phyloP scores from a whole-genome alignment of 2,329 filamentous ascomycete genomes.

The Colletotrichum cordylinicola region DNA sequence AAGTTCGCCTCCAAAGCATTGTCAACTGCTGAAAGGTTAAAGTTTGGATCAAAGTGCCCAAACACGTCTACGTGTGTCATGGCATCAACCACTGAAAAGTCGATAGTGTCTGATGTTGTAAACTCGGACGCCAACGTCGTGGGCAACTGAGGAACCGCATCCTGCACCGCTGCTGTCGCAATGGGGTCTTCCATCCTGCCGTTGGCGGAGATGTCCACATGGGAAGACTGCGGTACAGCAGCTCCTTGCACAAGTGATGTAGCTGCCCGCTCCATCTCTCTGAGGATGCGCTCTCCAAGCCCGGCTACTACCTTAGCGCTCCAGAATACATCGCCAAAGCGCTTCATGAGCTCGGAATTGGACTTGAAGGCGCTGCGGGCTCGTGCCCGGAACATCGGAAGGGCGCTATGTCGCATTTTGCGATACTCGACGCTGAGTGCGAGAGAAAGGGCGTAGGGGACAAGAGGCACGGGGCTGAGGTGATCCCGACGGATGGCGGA shows the following conservation, averaged over 20 bases:
- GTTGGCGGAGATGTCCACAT: background rate
- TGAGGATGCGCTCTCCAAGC: conserved; percentile 59
- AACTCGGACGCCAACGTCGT: conserved; percentile 3
- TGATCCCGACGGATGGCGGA: conserved; percentile 58
- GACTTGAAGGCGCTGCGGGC: conserved; percentile 59
- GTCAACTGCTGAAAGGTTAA: conserved; percentile 59
- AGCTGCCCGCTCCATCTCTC: conserved; percentile 61
- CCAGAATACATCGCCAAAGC: conserved; percentile 63
- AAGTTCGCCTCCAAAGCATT: conserved; percentile 60
- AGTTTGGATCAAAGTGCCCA: conserved; percentile 60
- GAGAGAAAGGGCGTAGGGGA: conserved; percentile 67
- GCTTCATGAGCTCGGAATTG: conserved; percentile 58
- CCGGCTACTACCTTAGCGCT: conserved; percentile 60
- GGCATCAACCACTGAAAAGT: conserved; percentile 47
- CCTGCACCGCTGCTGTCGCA: conserved; percentile 18
- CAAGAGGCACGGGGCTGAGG: conserved; percentile 60
- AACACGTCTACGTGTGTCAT: conserved; percentile 59
- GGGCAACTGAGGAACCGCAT: background rate
- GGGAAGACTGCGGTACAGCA: background rate
- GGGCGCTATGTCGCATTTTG: conserved; percentile 66
- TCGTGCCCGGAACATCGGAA: conserved; percentile 64
- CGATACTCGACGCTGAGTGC: conserved; percentile 67
- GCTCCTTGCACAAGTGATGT: conserved; percentile 39
- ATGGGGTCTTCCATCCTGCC: background rate
- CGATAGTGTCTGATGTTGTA: conserved; percentile 34